Conservation (phyloP, 176 grass and related monocot genomes). For the Elymus sibiricus region DNA sequence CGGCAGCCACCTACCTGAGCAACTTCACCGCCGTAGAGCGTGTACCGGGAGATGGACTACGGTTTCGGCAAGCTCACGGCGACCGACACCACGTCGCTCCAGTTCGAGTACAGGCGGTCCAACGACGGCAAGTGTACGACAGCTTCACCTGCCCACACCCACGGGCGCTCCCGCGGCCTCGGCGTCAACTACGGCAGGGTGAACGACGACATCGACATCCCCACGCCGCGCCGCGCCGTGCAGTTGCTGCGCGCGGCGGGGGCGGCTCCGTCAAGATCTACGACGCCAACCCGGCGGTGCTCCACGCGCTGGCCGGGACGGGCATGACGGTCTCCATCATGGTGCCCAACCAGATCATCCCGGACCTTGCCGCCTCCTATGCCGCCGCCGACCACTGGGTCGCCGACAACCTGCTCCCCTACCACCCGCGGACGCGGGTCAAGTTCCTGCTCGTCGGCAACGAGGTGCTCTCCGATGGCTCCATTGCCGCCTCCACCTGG, state of each 20-base stretch:
- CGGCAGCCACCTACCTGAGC: constrained; percentile 64
- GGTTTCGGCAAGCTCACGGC: constrained; percentile 86
- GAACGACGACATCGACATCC: constrained; percentile 73
- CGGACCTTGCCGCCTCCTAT: constrained; percentile 41
- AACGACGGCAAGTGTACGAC: constrained; percentile 65
- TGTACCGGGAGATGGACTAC: constrained; percentile 66
- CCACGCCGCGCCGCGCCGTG: constrained; percentile 39
- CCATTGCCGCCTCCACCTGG: constrained; percentile 56
- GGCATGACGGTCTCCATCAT: constrained; percentile 71
- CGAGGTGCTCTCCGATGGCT: constrained; percentile 80
- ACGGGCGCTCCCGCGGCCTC: constrained; percentile 7
- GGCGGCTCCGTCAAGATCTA: constrained; percentile 84
- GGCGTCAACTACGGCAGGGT: constrained; percentile 90
- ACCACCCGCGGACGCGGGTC: constrained; percentile 44
- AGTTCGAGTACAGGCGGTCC: constrained; percentile 72
- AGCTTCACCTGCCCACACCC: constrained; percentile 68
- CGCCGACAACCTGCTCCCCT: constrained; percentile 49
- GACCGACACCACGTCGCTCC: constrained; percentile 54
- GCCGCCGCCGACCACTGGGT: constrained; percentile 73
- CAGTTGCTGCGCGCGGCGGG: constrained; percentile 42
- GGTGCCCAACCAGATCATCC: constrained; percentile 86
- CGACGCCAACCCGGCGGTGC: constrained; percentile 68
- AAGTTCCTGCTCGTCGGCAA: constrained; percentile 90
- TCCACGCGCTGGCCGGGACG: constrained; percentile 58
- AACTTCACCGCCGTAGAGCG: constrained; percentile 74